A percentile compares a stretch with the other conserved stretches of the same genome.
Evolutionary conservation across 805 yeast genomes (phyloP).

Genomic region (Myxozyma vanderwaltii): DNA sequence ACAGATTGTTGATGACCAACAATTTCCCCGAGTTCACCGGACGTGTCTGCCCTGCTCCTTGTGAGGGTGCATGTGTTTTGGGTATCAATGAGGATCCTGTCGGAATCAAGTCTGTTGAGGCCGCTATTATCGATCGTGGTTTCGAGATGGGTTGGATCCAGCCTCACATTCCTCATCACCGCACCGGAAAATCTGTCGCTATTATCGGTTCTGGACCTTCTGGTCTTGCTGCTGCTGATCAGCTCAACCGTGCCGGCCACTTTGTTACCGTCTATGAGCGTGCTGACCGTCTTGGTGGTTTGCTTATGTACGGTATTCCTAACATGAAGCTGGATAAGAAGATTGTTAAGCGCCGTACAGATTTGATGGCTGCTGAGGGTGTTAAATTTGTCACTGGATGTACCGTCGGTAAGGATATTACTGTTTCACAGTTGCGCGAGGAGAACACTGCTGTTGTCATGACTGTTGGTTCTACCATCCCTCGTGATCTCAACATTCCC

Average conservation of each 20-base stretch:
- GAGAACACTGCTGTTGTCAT: constrained; percentile 80
- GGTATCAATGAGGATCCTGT: constrained; percentile 95
- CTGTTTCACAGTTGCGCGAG: constrained; percentile 66
- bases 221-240: constrained; percentile 96
- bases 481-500: constrained; percentile 91
- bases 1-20: constrained; percentile 90
- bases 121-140: constrained; percentile 94
- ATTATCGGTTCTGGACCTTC: constrained; percentile 96
- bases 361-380: constrained; percentile 88
- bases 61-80: constrained; percentile 94
- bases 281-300: constrained; percentile 93
- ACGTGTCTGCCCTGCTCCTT: constrained; percentile 98
- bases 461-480: constrained; percentile 94
- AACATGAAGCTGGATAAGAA: constrained; percentile 96
- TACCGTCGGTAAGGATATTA: constrained; percentile 72
- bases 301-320: constrained; percentile 98
- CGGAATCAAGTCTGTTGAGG: constrained; percentile 93
- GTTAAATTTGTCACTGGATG: constrained; percentile 73
- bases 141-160: constrained; percentile 96
- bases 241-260: constrained; percentile 95
- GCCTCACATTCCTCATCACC: constrained; percentile 72
- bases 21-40: constrained; percentile 99
- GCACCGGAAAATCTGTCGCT: constrained; percentile 86
- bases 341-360: constrained; percentile 90
- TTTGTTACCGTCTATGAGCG: constrained; percentile 88